phyloP scores from a whole-genome alignment of 306 rosid genomes.

The Castanea sativa region DNA sequence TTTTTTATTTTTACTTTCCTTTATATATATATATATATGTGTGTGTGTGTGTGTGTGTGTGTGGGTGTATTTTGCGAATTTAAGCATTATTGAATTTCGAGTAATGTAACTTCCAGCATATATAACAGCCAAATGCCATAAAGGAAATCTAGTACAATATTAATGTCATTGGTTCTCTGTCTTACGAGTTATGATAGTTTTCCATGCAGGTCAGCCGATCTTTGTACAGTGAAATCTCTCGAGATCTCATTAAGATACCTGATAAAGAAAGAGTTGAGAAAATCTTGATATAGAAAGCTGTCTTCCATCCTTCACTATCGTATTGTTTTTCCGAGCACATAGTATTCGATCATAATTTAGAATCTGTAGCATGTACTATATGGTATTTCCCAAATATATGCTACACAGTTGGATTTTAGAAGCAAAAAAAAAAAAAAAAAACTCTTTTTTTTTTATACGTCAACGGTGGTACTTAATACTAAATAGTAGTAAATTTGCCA shows the following conservation, averaged over 20 bases:
- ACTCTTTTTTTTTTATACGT: neutral
- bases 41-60: fast-evolving
- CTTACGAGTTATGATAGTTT: neutral
- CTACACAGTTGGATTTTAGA: too few relatives aligned
- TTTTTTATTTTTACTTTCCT: too few relatives aligned
- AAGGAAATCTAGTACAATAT: conserved; percentile 32
- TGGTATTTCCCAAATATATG: neutral
- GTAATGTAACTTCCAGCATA: conserved; percentile 5
- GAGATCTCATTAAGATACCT: conserved; percentile 14
- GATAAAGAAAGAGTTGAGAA: neutral
- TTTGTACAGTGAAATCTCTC: conserved; percentile 3
- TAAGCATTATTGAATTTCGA: too few relatives aligned
- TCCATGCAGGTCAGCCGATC: conserved; percentile 13
- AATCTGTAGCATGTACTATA: neutral
- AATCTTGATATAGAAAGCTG: neutral
- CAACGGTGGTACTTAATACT: neutral
- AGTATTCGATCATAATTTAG: neutral
- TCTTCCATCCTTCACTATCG: neutral
- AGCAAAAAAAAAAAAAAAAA: neutral
- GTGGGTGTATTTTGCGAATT: too few relatives aligned
- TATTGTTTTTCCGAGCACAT: neutral
- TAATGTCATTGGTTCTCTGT: conserved; percentile 15
- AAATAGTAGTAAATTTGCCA: conserved; percentile 3
- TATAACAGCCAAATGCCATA: conserved; percentile 32
- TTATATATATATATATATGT: too few relatives aligned